Conservation (phyloP, 164 flowering plant genomes). For the Chimonanthus salicifolius region DNA sequence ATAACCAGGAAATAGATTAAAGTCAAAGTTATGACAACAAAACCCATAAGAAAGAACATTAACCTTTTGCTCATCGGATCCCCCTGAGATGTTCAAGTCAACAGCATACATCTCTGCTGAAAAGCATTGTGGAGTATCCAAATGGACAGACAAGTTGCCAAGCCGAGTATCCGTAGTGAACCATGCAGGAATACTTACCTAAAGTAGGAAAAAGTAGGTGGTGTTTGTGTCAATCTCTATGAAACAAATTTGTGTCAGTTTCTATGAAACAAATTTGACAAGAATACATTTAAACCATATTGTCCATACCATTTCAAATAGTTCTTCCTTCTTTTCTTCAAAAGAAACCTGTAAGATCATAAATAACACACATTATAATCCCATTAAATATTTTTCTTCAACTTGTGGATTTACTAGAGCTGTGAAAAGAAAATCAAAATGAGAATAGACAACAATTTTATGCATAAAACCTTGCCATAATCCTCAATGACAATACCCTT, state of each 20-base stretch:
- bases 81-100: conserved; percentile 75
- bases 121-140: conserved; percentile 99
- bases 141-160: conserved; percentile 88
- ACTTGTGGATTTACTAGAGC: neutral
- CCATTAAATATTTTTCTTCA: neutral
- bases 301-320: conserved; percentile 82
- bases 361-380: neutral
- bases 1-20: too few species aligned
- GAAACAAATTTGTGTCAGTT: neutral
- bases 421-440: neutral
- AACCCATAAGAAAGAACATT: neutral
- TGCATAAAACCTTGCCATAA: conserved; percentile 68
- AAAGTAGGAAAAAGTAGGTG: conserved; percentile 13
- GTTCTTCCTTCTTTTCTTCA: conserved; percentile 86
- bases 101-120: conserved; percentile 97
- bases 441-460: conserved; percentile 6
- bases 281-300: neutral
- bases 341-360: conserved; percentile 60
- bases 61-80: conserved; percentile 97
- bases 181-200: conserved; percentile 99
- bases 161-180: conserved; percentile 88
- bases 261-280: neutral
- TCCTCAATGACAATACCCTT: conserved; percentile 76
- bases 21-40: too few species aligned
- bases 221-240: neutral